These are phyloP conservation scores for Leccinum pachyderme DNA, from an alignment of 1,284 basidiomycete species.

Conservation along the genomic window DNA sequence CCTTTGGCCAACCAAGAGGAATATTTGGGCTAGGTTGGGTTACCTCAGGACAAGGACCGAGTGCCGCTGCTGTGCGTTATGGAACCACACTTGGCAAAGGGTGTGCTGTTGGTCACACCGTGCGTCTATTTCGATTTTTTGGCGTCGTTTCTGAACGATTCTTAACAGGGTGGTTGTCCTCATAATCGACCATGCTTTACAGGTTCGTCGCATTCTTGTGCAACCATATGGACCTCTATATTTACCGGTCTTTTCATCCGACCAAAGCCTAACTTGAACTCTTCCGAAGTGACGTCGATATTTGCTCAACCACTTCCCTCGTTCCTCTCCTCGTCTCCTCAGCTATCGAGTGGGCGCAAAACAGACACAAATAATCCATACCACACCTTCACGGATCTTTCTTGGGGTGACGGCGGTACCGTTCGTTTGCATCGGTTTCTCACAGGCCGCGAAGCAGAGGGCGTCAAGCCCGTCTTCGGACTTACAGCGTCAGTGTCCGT, in stretches of 20 bases:
- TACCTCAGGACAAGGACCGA: slow-evolving; percentile 64
- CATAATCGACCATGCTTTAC: slow-evolving; percentile 67
- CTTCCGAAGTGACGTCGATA: slow-evolving; percentile 71
- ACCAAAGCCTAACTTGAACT: slow-evolving; percentile 73
- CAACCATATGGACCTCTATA: background rate
- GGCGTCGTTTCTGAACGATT: background rate
- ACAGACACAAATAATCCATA: slow-evolving; percentile 40
- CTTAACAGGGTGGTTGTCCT: slow-evolving; percentile 74
- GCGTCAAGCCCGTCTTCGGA: slow-evolving; percentile 81
- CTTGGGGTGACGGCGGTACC: slow-evolving; percentile 34
- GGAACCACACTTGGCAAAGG: slow-evolving; percentile 74
- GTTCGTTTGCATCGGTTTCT: slow-evolving; percentile 73
- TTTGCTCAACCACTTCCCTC: slow-evolving; percentile 80
- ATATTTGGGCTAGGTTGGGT: slow-evolving; percentile 61
- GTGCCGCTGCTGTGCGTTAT: slow-evolving; percentile 73
- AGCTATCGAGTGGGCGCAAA: slow-evolving; percentile 49
- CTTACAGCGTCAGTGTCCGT: slow-evolving; percentile 66
- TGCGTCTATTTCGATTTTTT: slow-evolving; percentile 38
- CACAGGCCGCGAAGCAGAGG: slow-evolving; percentile 77
- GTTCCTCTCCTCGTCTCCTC: slow-evolving; percentile 65
- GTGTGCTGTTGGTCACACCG: slow-evolving; percentile 77
- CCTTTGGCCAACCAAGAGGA: background rate
- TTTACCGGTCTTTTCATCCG: no score
- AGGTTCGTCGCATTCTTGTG: slow-evolving; percentile 39
- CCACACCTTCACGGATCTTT: slow-evolving; percentile 60